Evolutionary conservation across 495 filamentous ascomycete genomes (phyloP).

Genomic region (Penicillium silybi): DNA sequence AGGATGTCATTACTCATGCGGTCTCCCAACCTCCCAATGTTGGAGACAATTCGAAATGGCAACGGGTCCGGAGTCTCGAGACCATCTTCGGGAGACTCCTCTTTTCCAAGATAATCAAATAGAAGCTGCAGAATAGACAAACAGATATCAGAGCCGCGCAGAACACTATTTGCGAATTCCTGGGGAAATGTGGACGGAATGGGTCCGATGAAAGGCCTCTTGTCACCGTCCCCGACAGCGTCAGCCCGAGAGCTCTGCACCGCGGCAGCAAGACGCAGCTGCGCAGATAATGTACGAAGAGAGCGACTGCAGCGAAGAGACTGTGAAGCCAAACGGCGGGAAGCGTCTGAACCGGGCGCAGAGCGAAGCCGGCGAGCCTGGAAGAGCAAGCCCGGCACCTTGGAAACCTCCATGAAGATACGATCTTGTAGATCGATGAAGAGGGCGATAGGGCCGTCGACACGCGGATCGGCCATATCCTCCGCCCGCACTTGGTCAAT

Average conservation of each 20-base stretch:
- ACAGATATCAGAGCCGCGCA: slow-evolving; percentile 16
- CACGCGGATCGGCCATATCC: slow-evolving; percentile 16
- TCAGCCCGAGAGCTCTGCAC: slow-evolving; percentile 4
- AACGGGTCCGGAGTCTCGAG: not conserved
- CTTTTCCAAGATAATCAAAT: slow-evolving; percentile 7
- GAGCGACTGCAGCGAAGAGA: slow-evolving; percentile 3
- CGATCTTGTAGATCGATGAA: slow-evolving; percentile 24
- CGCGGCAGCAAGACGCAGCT: slow-evolving; percentile 13
- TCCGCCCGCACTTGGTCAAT: slow-evolving; percentile 22
- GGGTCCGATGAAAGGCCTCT: slow-evolving; percentile 13
- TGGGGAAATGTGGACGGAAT: slow-evolving; percentile 19
- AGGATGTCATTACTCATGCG: not conserved
- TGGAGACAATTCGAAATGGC: slow-evolving; percentile 18
- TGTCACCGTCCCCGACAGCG: not conserved
- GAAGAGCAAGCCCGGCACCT: slow-evolving; percentile 17
- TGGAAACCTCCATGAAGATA: slow-evolving; percentile 21
- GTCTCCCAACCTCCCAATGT: not conserved
- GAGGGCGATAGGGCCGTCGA: slow-evolving; percentile 11
- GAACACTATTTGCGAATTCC: slow-evolving; percentile 20
- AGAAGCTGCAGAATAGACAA: slow-evolving; percentile 14
- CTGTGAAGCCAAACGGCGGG: not conserved
- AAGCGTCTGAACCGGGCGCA: not conserved
- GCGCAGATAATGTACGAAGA: slow-evolving; percentile 5
- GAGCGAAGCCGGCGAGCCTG: slow-evolving; percentile 8
- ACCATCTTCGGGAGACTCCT: not conserved